A percentile compares a stretch with the other conserved stretches of the same genome.
These are phyloP conservation scores for Monascus purpureus DNA, from an alignment of 495 filamentous ascomycete genomes.

Conservation along the genomic window DNA sequence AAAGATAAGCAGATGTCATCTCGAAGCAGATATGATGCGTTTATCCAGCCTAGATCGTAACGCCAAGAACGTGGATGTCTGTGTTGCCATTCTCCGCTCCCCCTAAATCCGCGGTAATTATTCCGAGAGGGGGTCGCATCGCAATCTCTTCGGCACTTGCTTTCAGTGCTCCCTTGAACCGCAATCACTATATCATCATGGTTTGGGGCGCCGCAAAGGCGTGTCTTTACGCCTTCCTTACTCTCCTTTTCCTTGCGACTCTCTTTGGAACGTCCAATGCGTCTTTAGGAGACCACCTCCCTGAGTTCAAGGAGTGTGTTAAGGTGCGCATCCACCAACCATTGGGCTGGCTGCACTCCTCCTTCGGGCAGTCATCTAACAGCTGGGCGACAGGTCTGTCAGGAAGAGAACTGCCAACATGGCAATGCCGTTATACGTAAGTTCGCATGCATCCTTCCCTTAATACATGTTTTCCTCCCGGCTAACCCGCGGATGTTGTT, in stretches of 20 bases:
- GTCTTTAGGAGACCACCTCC: slow-evolving; percentile 72
- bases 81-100: too few species aligned
- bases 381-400: slow-evolving; percentile 49
- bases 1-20: too few species aligned
- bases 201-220: slow-evolving; percentile 9
- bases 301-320: slow-evolving; percentile 82
- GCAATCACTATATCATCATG: slow-evolving; percentile 11
- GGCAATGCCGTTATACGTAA: slow-evolving; percentile 34
- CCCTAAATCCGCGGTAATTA: too few species aligned
- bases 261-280: slow-evolving; percentile 41
- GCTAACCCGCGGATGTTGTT: too few species aligned
- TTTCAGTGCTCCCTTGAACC: background rate
- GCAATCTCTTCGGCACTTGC: too few species aligned
- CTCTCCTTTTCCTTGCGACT: slow-evolving; percentile 27
- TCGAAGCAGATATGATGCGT: too few species aligned
- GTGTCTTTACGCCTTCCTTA: slow-evolving; percentile 11
- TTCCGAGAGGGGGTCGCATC: too few species aligned
- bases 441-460: slow-evolving; percentile 6
- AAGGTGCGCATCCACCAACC: slow-evolving; percentile 36
- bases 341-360: background rate
- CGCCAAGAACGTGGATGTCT: too few species aligned
- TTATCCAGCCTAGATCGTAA: too few species aligned
- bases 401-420: slow-evolving; percentile 59
- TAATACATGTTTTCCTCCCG: slow-evolving; percentile 5
- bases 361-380: slow-evolving; percentile 3